Percentiles rank a stretch among this genome's conserved stretches.
Evolutionary conservation across 2,329 filamentous ascomycete species (phyloP).

Genomic region (Kalmusia sp.): DNA sequence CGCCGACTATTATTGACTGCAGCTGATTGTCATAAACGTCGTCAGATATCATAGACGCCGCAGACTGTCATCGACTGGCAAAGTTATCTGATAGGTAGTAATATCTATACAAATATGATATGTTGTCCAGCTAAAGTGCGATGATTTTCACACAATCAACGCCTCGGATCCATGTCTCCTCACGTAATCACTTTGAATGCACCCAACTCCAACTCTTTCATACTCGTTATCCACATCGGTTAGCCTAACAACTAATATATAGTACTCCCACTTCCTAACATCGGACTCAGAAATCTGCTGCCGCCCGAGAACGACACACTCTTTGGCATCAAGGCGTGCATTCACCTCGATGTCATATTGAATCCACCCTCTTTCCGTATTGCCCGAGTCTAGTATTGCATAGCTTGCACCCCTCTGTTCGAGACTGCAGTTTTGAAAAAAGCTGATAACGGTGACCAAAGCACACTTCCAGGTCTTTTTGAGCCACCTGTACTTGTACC

Average conservation of each 20-base stretch:
- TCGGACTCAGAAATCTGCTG: neutral
- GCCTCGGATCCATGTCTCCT: neutral
- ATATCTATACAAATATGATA: no score
- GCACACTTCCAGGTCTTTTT: constrained; percentile 15
- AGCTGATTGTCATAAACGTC: no score
- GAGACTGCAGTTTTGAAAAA: constrained; percentile 3
- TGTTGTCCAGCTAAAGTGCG: no score
- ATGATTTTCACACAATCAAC: constrained; percentile 1
- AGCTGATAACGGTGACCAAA: constrained; percentile 2
- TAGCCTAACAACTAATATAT: neutral
- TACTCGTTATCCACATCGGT: constrained; percentile 8
- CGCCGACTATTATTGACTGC: no score
- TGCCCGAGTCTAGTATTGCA: constrained; percentile 1
- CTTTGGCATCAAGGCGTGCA: constrained; percentile 5
- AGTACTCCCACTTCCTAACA: constrained; percentile 6
- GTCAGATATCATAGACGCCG: no score
- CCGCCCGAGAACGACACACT: constrained; percentile 12
- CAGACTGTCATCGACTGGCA: no score
- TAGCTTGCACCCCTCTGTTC: constrained; percentile 1
- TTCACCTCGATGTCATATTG: constrained; percentile 3
- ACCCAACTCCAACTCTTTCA: constrained; percentile 8
- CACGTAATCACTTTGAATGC: constrained; percentile 6
- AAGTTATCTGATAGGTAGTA: no score
- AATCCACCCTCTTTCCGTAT: constrained; percentile 9
- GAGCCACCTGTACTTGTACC: constrained; percentile 15